Conservation (phyloP, 2,329 filamentous ascomycete genomes). For the Xylaria sp. region DNA sequence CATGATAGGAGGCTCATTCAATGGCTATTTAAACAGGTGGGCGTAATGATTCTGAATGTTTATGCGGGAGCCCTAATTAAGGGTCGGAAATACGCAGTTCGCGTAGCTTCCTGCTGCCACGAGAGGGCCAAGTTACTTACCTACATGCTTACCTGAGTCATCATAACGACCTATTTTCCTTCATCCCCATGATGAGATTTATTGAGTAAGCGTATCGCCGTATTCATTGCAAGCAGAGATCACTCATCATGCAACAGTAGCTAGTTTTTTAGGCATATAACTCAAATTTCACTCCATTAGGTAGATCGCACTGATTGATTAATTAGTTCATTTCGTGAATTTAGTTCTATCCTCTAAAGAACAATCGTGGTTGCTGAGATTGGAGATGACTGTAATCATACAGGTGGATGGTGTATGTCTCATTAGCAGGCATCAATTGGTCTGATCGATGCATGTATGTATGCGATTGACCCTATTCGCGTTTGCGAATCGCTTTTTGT, state of each 20-base stretch:
- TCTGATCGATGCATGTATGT: conserved; percentile 14
- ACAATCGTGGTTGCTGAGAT: conserved; percentile 30
- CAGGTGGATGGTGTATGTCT: conserved; percentile 14
- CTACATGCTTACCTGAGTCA: no score
- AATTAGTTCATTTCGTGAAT: conserved; percentile 16
- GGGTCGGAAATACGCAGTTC: no score
- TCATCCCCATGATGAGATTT: no score
- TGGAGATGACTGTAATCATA: conserved; percentile 30
- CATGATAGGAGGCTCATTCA: background rate
- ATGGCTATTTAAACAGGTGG: background rate
- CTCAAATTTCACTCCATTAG: background rate
- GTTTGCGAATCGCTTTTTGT: background rate
- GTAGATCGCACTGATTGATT: background rate
- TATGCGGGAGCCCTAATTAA: no score
- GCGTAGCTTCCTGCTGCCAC: no score
- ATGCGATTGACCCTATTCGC: conserved; percentile 17
- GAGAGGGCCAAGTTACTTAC: no score
- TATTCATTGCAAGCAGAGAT: background rate
- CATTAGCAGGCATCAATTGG: conserved; percentile 7
- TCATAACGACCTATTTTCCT: no score
- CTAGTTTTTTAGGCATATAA: background rate
- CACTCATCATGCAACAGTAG: background rate
- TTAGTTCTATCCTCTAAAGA: conserved; percentile 38
- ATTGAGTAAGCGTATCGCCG: no score
- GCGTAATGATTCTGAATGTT: no score